Percentiles rank a stretch among this genome's conserved stretches.
Conservation (phyloP, 176 grass and related monocot species). For the Stipa capillata region DNA sequence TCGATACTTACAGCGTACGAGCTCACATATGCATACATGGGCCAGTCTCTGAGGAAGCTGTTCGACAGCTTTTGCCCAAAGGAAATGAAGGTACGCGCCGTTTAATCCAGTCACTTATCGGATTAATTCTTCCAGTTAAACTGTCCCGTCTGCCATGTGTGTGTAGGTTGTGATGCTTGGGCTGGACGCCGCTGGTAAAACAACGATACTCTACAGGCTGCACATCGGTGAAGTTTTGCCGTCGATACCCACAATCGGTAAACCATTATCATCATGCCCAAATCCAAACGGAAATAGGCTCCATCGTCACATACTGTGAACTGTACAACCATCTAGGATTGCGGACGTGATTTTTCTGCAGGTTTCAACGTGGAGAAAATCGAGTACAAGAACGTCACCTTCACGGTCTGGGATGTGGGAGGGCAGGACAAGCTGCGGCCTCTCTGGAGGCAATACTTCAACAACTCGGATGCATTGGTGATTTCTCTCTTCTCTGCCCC, state of each 20-base stretch:
- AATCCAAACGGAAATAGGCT: neutral
- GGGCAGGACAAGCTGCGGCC: conserved; percentile 33
- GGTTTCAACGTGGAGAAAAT: no score
- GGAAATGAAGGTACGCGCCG: conserved; percentile 21
- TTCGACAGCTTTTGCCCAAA: conserved; percentile 30
- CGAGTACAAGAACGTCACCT: conserved; percentile 22
- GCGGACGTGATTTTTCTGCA: neutral
- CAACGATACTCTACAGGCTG: conserved; percentile 20
- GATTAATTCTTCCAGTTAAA: no score
- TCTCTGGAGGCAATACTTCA: conserved; percentile 22
- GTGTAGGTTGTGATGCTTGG: conserved; percentile 3
- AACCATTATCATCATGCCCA: no score
- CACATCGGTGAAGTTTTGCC: conserved; percentile 28
- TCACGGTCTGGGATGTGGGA: conserved; percentile 39
- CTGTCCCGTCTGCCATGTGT: neutral
- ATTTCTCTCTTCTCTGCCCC: neutral
- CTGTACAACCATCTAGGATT: no score
- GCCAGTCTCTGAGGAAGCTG: conserved; percentile 40
- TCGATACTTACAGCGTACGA: no score
- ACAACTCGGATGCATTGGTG: conserved; percentile 24
- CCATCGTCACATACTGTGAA: no score
- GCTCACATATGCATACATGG: conserved; percentile 13
- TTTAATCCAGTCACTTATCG: neutral
- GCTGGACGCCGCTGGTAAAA: conserved; percentile 34
- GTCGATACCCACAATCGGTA: no score